Evolutionary conservation across 2,329 filamentous ascomycete genomes (phyloP).

Genomic region (Mollisiaceae sp.): DNA sequence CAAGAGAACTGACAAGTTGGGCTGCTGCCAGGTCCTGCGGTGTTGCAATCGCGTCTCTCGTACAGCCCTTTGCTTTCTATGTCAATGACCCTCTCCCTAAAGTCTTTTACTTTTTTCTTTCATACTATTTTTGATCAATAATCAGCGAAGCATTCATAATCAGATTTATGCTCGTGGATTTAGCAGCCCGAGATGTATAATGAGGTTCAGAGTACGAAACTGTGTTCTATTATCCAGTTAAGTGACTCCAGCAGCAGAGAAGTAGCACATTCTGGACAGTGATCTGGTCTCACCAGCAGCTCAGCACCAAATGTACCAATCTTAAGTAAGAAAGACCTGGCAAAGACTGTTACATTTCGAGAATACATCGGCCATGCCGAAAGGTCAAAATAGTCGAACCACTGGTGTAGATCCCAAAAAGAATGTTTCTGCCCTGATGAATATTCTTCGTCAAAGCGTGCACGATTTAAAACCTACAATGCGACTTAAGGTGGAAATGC

Average conservation of each 20-base stretch:
- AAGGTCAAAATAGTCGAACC: neutral
- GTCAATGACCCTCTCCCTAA: neutral
- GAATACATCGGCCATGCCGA: neutral
- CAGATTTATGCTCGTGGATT: neutral
- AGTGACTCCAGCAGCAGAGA: neutral
- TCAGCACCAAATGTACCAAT: neutral
- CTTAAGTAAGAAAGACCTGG: neutral
- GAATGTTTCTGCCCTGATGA: neutral
- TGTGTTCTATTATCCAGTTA: neutral
- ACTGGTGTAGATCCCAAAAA: neutral
- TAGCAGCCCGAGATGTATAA: no score
- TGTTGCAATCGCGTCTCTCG: slow-evolving; percentile 1
- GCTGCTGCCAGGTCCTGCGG: neutral
- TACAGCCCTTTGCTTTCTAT: neutral
- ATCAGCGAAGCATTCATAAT: neutral
- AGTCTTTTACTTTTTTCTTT: neutral
- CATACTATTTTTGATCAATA: neutral
- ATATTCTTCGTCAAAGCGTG: no score
- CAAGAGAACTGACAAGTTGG: neutral
- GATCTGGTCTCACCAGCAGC: neutral
- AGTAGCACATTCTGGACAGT: neutral
- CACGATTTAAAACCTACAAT: neutral
- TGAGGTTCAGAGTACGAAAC: no score
- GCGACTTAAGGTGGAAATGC: no score
- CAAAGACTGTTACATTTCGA: neutral